These are phyloP conservation scores for Scleromitrula shiraiana DNA, from an alignment of 2,329 filamentous ascomycete genomes.

Conservation along the genomic window DNA sequence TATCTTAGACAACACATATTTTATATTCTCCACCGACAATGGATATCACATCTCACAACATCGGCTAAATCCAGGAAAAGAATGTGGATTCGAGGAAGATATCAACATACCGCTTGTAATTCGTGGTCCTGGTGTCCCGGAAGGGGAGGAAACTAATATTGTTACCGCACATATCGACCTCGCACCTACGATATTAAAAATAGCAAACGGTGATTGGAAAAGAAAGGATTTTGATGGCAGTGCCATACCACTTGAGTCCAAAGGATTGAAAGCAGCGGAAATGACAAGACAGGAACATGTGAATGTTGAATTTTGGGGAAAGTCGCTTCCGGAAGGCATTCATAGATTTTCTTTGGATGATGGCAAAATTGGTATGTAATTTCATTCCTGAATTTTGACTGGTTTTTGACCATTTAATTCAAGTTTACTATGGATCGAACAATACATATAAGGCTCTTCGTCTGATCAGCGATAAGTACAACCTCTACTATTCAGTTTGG, in stretches of 20 bases:
- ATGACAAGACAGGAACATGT: slow-evolving; percentile 37
- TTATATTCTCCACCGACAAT: slow-evolving; percentile 52
- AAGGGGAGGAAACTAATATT: slow-evolving; percentile 31
- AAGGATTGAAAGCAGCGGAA: slow-evolving; percentile 15
- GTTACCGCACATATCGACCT: slow-evolving; percentile 49
- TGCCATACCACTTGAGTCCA: slow-evolving; percentile 32
- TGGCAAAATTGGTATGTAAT: slow-evolving; percentile 18
- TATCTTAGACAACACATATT: slow-evolving; percentile 41
- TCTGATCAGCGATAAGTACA: slow-evolving; percentile 41
- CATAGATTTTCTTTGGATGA: slow-evolving; percentile 22
- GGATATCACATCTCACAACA: slow-evolving; percentile 46
- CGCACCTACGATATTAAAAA: slow-evolving; percentile 40
- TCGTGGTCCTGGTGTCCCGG: slow-evolving; percentile 46
- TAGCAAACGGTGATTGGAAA: slow-evolving; percentile 30
- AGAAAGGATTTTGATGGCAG: slow-evolving; percentile 40
- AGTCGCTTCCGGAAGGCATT: slow-evolving; percentile 22
- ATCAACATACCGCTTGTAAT: slow-evolving; percentile 47
- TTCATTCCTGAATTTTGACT: neutral
- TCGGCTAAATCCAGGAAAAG: slow-evolving; percentile 42
- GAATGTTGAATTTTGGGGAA: slow-evolving; percentile 40
- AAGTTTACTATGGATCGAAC: slow-evolving; percentile 27
- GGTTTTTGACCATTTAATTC: neutral
- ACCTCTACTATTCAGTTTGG: slow-evolving; percentile 60
- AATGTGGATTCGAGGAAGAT: slow-evolving; percentile 43
- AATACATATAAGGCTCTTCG: slow-evolving; percentile 44